phyloP scores from a whole-genome alignment of 768 basidiomycete genomes.

The Russula abietina region DNA sequence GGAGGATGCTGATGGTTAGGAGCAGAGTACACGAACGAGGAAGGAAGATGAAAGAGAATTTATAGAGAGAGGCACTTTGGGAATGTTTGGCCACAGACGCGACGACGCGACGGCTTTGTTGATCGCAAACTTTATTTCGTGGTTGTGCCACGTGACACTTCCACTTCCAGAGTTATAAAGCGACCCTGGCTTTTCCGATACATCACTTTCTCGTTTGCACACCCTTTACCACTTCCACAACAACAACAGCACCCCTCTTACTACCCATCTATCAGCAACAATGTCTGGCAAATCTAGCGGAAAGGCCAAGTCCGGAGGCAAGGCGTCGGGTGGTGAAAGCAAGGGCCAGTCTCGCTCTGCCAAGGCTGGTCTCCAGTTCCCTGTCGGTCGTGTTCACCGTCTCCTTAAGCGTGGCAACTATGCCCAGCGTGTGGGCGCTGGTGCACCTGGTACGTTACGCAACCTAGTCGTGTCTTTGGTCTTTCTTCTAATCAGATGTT shows the following conservation, averaged over 20 bases:
- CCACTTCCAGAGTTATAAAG: constrained; percentile 8
- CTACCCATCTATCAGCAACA: constrained; percentile 12
- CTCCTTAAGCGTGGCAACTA: constrained; percentile 82
- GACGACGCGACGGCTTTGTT: constrained; percentile 34
- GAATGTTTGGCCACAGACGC: constrained; percentile 34
- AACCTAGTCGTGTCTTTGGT: background rate
- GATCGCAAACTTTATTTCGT: constrained; percentile 29
- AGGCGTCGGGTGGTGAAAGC: constrained; percentile 39
- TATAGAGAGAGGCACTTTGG: constrained; percentile 35
- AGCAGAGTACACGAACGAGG: constrained; percentile 21
- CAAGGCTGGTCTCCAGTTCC: constrained; percentile 77
- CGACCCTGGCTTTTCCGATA: background rate
- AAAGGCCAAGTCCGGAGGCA: constrained; percentile 52
- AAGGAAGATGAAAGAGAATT: constrained; percentile 24
- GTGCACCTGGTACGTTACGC: constrained; percentile 62
- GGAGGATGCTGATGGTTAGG: constrained; percentile 4
- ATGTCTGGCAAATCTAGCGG: constrained; percentile 52
- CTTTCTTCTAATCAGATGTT: constrained; percentile 7
- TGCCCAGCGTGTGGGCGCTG: constrained; percentile 80
- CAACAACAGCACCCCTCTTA: background rate
- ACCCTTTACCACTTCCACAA: background rate
- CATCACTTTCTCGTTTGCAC: constrained; percentile 18
- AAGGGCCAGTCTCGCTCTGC: constrained; percentile 68
- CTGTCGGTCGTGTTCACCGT: constrained; percentile 92
- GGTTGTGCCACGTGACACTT: constrained; percentile 12